Evolutionary conservation across 805 yeast species (phyloP).

Genomic region (Priceomyces haplophilus): DNA sequence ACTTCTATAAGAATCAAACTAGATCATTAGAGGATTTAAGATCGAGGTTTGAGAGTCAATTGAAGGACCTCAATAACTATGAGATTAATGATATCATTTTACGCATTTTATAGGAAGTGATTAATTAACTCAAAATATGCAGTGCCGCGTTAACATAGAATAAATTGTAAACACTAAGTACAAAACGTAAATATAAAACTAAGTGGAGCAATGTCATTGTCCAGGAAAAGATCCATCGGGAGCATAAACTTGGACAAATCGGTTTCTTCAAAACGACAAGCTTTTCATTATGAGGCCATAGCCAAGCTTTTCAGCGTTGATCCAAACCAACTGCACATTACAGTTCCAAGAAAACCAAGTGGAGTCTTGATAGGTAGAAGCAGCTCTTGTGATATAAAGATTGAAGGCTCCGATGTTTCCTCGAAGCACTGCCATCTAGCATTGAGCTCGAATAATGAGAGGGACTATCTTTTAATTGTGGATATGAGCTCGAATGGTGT

Average conservation of each 20-base stretch:
- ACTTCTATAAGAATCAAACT: slow-evolving; percentile 13
- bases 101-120: slow-evolving; percentile 25
- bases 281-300: slow-evolving; percentile 13
- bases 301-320: slow-evolving; percentile 23
- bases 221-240: slow-evolving; percentile 17
- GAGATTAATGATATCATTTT: slow-evolving; percentile 27
- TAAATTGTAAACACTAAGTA: slow-evolving; percentile 6
- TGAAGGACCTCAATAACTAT: slow-evolving; percentile 10
- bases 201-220: slow-evolving; percentile 18
- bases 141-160: slow-evolving; percentile 1
- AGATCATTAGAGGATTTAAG: slow-evolving; percentile 17
- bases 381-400: slow-evolving; percentile 53
- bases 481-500: slow-evolving; percentile 69
- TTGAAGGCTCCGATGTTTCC: slow-evolving; percentile 60
- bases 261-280: slow-evolving; percentile 9
- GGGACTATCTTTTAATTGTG: slow-evolving; percentile 43
- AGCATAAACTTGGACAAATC: not conserved
- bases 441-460: slow-evolving; percentile 32
- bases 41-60: slow-evolving; percentile 15
- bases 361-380: slow-evolving; percentile 50
- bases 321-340: slow-evolving; percentile 15
- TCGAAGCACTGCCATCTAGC: slow-evolving; percentile 59
- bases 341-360: slow-evolving; percentile 19
- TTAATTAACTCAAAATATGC: no score
- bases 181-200: not conserved